Evolutionary conservation across 352 stramenopile genomes (phyloP).

Genomic region (Achlya hypogyna): DNA sequence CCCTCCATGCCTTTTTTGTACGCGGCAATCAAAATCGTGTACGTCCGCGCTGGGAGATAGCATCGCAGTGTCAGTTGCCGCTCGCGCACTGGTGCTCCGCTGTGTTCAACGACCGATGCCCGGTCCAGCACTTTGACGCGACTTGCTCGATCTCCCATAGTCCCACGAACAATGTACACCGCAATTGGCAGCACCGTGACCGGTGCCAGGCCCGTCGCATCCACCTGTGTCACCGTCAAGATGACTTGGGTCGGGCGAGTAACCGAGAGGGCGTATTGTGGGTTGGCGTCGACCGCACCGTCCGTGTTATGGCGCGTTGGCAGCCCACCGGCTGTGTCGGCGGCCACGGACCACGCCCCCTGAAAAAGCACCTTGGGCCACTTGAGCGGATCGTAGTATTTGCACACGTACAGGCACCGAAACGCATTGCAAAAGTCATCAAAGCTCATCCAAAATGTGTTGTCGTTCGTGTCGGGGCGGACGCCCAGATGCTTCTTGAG

Average conservation of each 20-base stretch:
- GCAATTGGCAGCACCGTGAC: conserved; percentile 57
- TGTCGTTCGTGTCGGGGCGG: conserved; percentile 64
- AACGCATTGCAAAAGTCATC: conserved; percentile 90
- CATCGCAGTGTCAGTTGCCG: conserved; percentile 76
- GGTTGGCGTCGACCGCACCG: conserved; percentile 80
- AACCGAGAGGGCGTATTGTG: conserved; percentile 76
- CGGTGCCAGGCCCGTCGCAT: conserved; percentile 46
- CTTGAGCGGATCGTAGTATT: conserved; percentile 86
- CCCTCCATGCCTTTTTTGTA: conserved; percentile 88
- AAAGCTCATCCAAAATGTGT: conserved; percentile 94
- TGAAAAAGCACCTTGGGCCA: conserved; percentile 44
- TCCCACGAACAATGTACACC: conserved; percentile 53
- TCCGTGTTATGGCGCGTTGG: conserved; percentile 73
- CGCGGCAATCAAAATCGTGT: conserved; percentile 80
- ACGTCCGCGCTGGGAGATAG: conserved; percentile 60
- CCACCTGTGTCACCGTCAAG: conserved; percentile 79
- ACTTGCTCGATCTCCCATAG: conserved; percentile 43
- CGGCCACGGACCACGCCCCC: conserved; percentile 38
- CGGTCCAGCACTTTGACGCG: conserved; percentile 51
- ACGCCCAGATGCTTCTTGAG: conserved; percentile 71
- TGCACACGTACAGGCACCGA: conserved; percentile 85
- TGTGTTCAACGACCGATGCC: conserved; percentile 72
- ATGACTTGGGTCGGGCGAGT: conserved; percentile 72
- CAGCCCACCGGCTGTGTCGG: conserved; percentile 73
- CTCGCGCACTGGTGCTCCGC: conserved; percentile 51